phyloP scores from a whole-genome alignment of 2,329 filamentous ascomycete genomes.

The Harringtonia aguacate region DNA sequence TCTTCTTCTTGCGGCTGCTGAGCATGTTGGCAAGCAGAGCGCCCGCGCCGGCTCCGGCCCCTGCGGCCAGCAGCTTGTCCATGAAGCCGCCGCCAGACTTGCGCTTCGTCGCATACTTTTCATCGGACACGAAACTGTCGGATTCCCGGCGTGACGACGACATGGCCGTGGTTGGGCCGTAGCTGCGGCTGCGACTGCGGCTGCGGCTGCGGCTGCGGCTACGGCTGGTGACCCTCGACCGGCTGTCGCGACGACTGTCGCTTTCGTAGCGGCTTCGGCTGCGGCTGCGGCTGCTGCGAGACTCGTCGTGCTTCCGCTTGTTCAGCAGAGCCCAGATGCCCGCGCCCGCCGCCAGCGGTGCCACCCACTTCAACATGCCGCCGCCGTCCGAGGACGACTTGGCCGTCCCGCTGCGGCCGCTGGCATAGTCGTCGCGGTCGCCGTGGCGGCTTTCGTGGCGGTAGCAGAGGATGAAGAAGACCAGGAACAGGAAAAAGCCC shows the following conservation, averaged over 20 bases:
- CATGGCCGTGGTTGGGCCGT: constrained; percentile 33
- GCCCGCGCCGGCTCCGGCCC: constrained; percentile 51
- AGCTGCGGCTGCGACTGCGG: constrained; percentile 18
- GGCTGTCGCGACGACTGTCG: background rate
- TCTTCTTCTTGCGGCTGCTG: constrained; percentile 18
- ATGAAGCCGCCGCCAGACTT: constrained; percentile 41
- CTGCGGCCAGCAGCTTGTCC: constrained; percentile 48
- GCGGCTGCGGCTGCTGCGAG: constrained; percentile 32
- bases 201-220: constrained; percentile 19
- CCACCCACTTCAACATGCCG: constrained; percentile 33
- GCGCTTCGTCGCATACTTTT: constrained; percentile 51
- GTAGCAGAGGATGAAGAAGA: constrained; percentile 75
- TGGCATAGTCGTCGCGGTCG: constrained; percentile 37
- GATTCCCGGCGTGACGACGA: constrained; percentile 44
- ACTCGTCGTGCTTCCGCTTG: too few relatives aligned
- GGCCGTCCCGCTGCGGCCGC: constrained; percentile 17
- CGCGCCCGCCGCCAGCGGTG: constrained; percentile 40
- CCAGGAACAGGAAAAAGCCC: constrained; percentile 58
- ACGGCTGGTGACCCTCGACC: constrained; percentile 15
- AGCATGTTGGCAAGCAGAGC: constrained; percentile 49
- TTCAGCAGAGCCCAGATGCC: constrained; percentile 36
- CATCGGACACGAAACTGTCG: constrained; percentile 48
- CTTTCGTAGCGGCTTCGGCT: background rate
- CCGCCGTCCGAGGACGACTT: constrained; percentile 24
- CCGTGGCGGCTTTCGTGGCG: constrained; percentile 42